These are phyloP conservation scores for Camellia lanceoleosa DNA, from an alignment of 148 eudicot species.

Conservation along the genomic window DNA sequence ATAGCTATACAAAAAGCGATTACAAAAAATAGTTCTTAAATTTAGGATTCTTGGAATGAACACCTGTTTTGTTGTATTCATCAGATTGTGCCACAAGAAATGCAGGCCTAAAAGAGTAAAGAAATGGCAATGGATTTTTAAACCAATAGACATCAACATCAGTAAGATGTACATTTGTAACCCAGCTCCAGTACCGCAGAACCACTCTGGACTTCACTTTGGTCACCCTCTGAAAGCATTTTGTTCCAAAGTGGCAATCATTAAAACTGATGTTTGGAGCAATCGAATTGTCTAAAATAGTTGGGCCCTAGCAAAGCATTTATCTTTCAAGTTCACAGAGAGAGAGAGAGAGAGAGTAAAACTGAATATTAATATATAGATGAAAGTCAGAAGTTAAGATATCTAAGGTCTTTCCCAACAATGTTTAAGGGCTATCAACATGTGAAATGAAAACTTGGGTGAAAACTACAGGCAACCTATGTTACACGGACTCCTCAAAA, in stretches of 20 bases:
- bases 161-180: conserved; percentile 33
- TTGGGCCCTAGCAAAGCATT: conserved; percentile 59
- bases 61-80: conserved; percentile 80
- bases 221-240: conserved; percentile 87
- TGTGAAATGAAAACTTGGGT: not conserved
- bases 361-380: not conserved
- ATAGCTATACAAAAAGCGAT: not conserved
- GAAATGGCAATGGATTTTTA: conserved; percentile 72
- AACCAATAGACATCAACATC: conserved; percentile 99
- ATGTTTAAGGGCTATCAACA: not conserved
- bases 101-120: conserved; percentile 69
- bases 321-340: not conserved
- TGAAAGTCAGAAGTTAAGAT: not conserved
- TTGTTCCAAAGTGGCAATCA: conserved; percentile 91
- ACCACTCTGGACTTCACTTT: conserved; percentile 86
- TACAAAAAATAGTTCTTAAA: not conserved
- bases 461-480: not conserved
- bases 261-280: conserved; percentile 79
- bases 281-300: conserved; percentile 62
- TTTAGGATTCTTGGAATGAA: conserved; percentile 1
- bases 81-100: conserved; percentile 86
- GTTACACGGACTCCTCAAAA: no score
- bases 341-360: not conserved
- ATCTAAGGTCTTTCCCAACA: not conserved
- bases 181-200: conserved; percentile 75